Base-by-base conservation (phyloP, 805 yeast genomes). In the Blastobotrys peoriensis region DNA sequence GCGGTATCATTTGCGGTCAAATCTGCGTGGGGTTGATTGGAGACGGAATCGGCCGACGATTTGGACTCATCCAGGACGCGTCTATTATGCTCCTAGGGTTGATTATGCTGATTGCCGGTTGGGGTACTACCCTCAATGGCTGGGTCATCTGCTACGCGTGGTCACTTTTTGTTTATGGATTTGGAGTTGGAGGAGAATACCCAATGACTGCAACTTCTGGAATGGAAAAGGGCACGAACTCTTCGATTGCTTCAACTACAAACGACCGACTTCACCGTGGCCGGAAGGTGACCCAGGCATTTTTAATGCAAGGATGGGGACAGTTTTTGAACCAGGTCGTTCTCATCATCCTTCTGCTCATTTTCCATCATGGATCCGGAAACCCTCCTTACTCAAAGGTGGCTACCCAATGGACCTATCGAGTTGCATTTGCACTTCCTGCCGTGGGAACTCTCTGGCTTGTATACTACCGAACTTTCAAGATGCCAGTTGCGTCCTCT, bases 291-390 rank as follows among this genome's bases (percentile, higher is more conserved):
- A 50, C 54, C 36, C 44, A 50, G 47, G 64, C 65, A 9, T 87
- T 87, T 65, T 91, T 96, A 47, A 86, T 86, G 71, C 96, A 87
- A 71, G 96, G 96, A 67, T 78, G 91, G 79, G 96, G 96, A 65
- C 96, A 88, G 71, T 86, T 45, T 68, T 87, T 61, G 96, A 96
- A 58, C 74, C 87, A 51, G 96, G 96, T 62, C 81, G 87, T 69
- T 85, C 87, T 53, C 96, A 96, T 53, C 66, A 52, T 72, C 49
- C 63, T 82, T 63, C 95, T 95, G 33, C 75, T 70, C 42, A 87
- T 87, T 73, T 87, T 76, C 72, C 84, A 96, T 77, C 68, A 87
- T 95, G 51, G 87, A 86, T 64, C 95, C 95, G 51, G 96, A 86
- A 72, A 85, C 95, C 38, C 96, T 95, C 66, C 81, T 3, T 61